Evolutionary conservation across 2,329 filamentous ascomycete species (phyloP), one percentile per base, ranked within the genome.

Genomic region (Monosporascus cannonballus): DNA sequence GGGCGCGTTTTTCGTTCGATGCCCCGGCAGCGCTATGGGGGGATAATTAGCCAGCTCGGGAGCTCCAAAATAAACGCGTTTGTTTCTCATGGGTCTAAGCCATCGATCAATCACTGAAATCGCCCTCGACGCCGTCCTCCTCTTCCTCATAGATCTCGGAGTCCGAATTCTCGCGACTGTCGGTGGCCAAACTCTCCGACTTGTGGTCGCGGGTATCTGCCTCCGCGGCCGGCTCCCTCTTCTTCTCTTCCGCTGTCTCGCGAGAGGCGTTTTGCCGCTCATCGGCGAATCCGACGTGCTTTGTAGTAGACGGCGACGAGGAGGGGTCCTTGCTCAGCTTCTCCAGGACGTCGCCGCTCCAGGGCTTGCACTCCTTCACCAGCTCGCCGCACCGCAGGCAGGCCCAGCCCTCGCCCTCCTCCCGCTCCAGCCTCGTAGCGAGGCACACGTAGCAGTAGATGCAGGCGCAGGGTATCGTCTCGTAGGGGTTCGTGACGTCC

Each of bases 391-490:
- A 99, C 20, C 94, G 81, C 47, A 99, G 74, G 71, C 94, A 99
- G 11, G 84, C 81, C 90, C 92, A 96, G 2, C 93, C 93, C 65
- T 96, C 90, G 34, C 93, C 94, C 67, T 96, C 93, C 70, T 97
- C 93, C 5, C 86, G 84, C 70, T 96, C 93, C 44, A 99, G 79
- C 54, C 89, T 84, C 53, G 91, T 90, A 3, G 92, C 90, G n/a
- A 97, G 72, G 65, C 94, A 99, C 18, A 96, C 90, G 67, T 95
- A 99, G 71, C 94, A 99, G 73, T 97, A 99, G 54, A 96, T 79
- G 69, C 92, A 96, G 0, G 88, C 88, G 64, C 94, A 99, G 1
- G 90, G 86, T 2, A 92, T 82, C 0, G 91, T 84, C 71, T 96
- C 90, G 68, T 99, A 99, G 0, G 94, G 92, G 67, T 97, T 99